phyloP scores from a whole-genome alignment of 1,284 basidiomycete genomes.

The Ceratobasidium sp. region DNA sequence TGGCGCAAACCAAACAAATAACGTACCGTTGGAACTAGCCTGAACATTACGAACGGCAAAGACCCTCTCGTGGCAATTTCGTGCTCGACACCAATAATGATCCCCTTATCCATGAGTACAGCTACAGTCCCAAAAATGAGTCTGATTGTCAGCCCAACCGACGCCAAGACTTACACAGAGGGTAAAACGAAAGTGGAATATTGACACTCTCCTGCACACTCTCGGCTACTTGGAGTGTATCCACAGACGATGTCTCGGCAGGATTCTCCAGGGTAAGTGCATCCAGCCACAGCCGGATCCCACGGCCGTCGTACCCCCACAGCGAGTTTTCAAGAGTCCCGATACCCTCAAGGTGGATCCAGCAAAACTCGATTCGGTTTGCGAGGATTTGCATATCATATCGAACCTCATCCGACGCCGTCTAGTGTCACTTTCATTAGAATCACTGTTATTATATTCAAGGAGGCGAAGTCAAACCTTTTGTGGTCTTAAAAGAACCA shows the following conservation, averaged over 20 bases:
- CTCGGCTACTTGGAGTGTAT: conserved; percentile 61
- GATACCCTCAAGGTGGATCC: conserved; percentile 96
- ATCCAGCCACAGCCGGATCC: conserved; percentile 94
- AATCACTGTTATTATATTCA: conserved; percentile 1
- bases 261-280: conserved; percentile 86
- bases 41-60: conserved; percentile 92
- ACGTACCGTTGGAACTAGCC: conserved; percentile 88
- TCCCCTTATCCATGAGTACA: conserved; percentile 98
- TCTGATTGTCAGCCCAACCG: conserved; percentile 16
- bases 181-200: conserved; percentile 94
- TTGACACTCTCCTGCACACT: conserved; percentile 92
- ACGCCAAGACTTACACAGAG: conserved; percentile 77
- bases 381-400: conserved; percentile 99
- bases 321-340: conserved; percentile 95
- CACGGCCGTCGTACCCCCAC: conserved; percentile 95
- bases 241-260: conserved; percentile 51
- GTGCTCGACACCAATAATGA: conserved; percentile 96
- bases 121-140: conserved; percentile 63
- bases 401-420: conserved; percentile 88
- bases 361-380: conserved; percentile 96
- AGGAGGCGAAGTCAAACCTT: conserved; percentile 65
- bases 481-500: conserved; percentile 87
- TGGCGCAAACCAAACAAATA: neutral
- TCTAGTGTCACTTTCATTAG: conserved; percentile 59
- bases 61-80: conserved; percentile 82